phyloP scores from a whole-genome alignment of 495 filamentous ascomycete species.

The Amphirosellinia nigrospora region DNA sequence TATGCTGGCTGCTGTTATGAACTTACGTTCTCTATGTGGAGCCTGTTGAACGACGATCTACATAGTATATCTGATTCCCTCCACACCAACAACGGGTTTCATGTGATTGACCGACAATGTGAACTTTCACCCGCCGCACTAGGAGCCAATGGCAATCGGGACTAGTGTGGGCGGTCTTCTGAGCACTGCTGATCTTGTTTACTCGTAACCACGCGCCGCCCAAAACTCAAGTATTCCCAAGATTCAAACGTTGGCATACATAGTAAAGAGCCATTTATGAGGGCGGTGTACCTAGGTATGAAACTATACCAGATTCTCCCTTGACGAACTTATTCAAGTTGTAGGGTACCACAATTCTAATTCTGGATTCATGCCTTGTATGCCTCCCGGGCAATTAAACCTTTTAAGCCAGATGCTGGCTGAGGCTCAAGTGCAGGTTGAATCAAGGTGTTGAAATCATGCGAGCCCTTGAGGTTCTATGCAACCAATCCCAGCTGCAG shows the following conservation, averaged over 20 bases:
- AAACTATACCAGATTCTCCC: background rate
- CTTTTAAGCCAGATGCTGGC: background rate
- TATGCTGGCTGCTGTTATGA: background rate
- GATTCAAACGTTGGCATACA: no score
- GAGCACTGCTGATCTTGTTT: slow-evolving; percentile 4
- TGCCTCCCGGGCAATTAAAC: background rate
- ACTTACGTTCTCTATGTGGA: background rate
- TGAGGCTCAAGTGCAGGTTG: background rate
- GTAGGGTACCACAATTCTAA: no score
- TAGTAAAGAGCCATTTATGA: background rate
- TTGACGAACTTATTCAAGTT: background rate
- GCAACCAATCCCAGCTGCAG: background rate
- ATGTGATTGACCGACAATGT: slow-evolving; percentile 19
- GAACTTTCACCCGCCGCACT: background rate
- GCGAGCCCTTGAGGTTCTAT: background rate
- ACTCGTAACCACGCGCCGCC: background rate
- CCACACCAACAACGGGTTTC: background rate
- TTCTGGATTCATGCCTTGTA: background rate
- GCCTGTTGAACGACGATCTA: slow-evolving; percentile 6
- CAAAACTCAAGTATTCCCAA: no score
- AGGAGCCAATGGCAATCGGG: background rate
- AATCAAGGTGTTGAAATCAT: background rate
- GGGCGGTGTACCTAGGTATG: background rate
- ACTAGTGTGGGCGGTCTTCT: background rate
- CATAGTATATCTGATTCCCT: slow-evolving; percentile 11